Conservation (phyloP, 1,284 basidiomycete genomes). For the Trichosporon faecale region DNA sequence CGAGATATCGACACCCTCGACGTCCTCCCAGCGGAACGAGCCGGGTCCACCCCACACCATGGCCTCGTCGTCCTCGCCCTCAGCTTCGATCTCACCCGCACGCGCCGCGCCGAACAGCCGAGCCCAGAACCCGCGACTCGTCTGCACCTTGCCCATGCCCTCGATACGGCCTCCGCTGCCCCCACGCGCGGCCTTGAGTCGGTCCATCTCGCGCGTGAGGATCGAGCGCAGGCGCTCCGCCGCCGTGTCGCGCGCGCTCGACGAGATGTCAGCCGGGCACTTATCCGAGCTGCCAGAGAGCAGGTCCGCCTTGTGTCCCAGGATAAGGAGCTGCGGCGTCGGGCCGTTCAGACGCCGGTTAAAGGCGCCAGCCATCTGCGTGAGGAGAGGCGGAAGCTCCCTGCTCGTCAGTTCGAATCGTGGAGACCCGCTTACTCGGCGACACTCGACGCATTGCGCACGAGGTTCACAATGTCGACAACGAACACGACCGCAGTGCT, state of each 20-base stretch:
- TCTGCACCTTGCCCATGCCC: constrained; percentile 41
- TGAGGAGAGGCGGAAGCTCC: constrained; percentile 45
- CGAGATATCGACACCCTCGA: constrained; percentile 48
- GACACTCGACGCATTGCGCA: constrained; percentile 41
- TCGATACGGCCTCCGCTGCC: constrained; percentile 45
- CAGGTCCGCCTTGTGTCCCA: constrained; percentile 49
- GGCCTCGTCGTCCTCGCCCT: constrained; percentile 13
- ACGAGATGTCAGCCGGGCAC: constrained; percentile 24
- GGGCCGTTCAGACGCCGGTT: constrained; percentile 23
- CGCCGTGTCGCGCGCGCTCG: constrained; percentile 29
- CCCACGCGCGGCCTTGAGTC: constrained; percentile 43
- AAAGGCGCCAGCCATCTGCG: constrained; percentile 32
- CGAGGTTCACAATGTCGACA: constrained; percentile 42
- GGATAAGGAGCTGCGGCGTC: constrained; percentile 41
- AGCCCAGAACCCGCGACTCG: constrained; percentile 27
- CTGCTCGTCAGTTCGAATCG: constrained; percentile 28
- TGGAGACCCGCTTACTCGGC: constrained; percentile 36
- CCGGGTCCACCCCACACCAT: constrained; percentile 47
- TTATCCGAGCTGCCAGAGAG: constrained; percentile 19
- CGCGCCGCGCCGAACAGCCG: constrained; percentile 29
- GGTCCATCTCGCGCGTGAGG: constrained; percentile 49
- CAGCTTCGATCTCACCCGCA: constrained; percentile 4
- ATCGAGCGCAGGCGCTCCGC: constrained; percentile 41
- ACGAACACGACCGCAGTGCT: constrained; percentile 47
- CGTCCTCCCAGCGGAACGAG: constrained; percentile 45